Base-by-base conservation (phyloP, 148 eudicot species). In the Rhododendron vialii region DNA sequence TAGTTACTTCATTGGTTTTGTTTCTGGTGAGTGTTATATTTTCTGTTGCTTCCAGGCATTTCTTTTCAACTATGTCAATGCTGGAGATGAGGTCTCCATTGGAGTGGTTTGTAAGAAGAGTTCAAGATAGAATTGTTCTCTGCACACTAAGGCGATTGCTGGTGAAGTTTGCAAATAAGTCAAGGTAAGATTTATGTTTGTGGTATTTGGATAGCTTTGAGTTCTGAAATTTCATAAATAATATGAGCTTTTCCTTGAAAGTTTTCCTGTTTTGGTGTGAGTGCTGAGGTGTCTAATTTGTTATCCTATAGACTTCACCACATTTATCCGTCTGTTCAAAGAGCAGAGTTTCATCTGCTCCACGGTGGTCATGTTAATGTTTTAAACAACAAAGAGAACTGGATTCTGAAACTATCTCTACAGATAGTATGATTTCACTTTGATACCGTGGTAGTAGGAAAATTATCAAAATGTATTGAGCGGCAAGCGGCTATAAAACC, bases 41-140 rank as follows among this genome's bases (percentile, higher is more conserved):
- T 28, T 89, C 59, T 85, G 86, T 55, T 73, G 81, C 81, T 90
- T 83, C 81, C 98, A 97, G 99, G 89, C 85, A 92, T 79, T 79
- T 87, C 43, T 86, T 83, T 85, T 84, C 94, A 28, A 84, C 83
- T 45, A 43, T 84, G 81, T 84, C 90, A 83, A 82, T 88, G 84
- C 87, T 88, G 55, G 91, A 92, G 89, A 90, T 84, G 17, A 89
- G 95, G 86, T 92, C 94, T 83, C 88, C 93, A 7, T 88, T 97
- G 91, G 94, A 92, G 91, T 94, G 96, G 98, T 90, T 97, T 83
- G 88, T 97, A 74, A 93, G 95, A 87, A 90, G 89, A 86, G 94
- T 94, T 83, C 98, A 92, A 89, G 96, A 92, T 50, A 94, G 93
- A 91, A 89, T 97, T 88, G 90, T 91, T 79, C 82, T 93, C 55